Base-by-base conservation (phyloP, 2,329 filamentous ascomycete species). In the Xylariaceae sp. region DNA sequence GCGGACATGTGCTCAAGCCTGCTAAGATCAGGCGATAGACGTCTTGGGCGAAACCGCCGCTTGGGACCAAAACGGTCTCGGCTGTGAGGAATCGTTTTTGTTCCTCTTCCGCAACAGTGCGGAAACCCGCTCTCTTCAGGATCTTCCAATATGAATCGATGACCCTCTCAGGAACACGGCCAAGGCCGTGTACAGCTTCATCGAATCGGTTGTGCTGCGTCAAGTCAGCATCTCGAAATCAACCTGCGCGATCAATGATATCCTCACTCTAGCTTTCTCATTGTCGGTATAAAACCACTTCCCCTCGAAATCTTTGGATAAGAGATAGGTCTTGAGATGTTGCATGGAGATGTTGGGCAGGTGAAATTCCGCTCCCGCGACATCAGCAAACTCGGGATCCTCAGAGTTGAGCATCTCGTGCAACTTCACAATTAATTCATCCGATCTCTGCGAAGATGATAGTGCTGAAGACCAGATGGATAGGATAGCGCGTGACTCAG, bases 381-480 rank as follows among this genome's bases (percentile, higher is more conserved):
- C 39, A 31, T 53, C 50, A 1, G 47, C 49, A 26, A 43, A 51
- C 26, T 38, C 29, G n/a, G 35, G 32, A 3, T 38, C 13, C 9
- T 30, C 24, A 6, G 42, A 37, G 27, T 44, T 43, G 3, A 51
- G 42, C 33, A 51, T 42, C 16, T 36, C 27, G 18, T 43, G 42
- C 2, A 49, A 27, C 18, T 37, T 35, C 13, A 11, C 25, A 14
- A 40, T 31, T 16, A 50, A 17, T 19, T 38, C 7, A n/a, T n/a
- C 3, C 3, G 22, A 8, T 19, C 15, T 12, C 16, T 18, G 8
- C 21, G 7, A 7, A n/a, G n/a, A n/a, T n/a, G n/a, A n/a, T 12
- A 51, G 22, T 8, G 38, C 42, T 11, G 25, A n/a, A 8, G 31
- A 29, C 48, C 50, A 51, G 21, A 53, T 51, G 9, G 28, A 28